Evolutionary conservation across 1,284 basidiomycete species (phyloP).

Genomic region (Tilletia horrida): DNA sequence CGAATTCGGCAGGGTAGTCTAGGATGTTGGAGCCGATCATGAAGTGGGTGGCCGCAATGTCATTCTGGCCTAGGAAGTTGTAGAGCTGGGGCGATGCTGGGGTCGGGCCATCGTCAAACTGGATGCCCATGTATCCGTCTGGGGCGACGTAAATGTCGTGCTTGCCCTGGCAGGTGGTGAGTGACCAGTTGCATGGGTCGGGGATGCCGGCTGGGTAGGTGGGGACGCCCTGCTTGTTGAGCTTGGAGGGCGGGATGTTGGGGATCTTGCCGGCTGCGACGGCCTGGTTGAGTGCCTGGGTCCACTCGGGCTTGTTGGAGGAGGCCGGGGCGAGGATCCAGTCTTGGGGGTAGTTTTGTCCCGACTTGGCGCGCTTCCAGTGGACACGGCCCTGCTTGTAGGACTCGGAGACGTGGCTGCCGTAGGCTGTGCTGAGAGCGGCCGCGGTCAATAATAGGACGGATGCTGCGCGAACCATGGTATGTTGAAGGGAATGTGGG

Average conservation of each 20-base stretch:
- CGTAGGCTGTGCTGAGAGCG: too few species aligned
- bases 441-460: too few species aligned
- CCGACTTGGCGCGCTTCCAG: too few species aligned
- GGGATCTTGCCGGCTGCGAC: slow-evolving; percentile 71
- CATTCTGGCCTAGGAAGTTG: slow-evolving; percentile 27
- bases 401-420: too few species aligned
- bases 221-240: slow-evolving; percentile 28
- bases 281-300: slow-evolving; percentile 64
- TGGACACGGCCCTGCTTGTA: too few species aligned
- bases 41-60: slow-evolving; percentile 44
- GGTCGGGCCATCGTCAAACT: slow-evolving; percentile 52
- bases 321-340: not conserved
- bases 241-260: slow-evolving; percentile 62
- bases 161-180: slow-evolving; percentile 61
- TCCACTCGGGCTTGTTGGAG: slow-evolving; percentile 60
- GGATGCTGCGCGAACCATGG: too few species aligned
- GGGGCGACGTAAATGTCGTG: slow-evolving; percentile 68
- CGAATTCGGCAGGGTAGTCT: slow-evolving; percentile 4
- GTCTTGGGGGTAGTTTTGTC: not conserved
- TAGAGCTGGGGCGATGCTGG: slow-evolving; percentile 7
- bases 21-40: slow-evolving; percentile 28
- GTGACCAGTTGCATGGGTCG: slow-evolving; percentile 43
- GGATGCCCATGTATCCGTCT: slow-evolving; percentile 53
- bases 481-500: too few species aligned
- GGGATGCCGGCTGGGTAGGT: slow-evolving; percentile 37